Percentiles rank a stretch among this genome's conserved stretches.
phyloP scores from a whole-genome alignment of 2,329 filamentous ascomycete genomes.

The Colletotrichum noveboracense region DNA sequence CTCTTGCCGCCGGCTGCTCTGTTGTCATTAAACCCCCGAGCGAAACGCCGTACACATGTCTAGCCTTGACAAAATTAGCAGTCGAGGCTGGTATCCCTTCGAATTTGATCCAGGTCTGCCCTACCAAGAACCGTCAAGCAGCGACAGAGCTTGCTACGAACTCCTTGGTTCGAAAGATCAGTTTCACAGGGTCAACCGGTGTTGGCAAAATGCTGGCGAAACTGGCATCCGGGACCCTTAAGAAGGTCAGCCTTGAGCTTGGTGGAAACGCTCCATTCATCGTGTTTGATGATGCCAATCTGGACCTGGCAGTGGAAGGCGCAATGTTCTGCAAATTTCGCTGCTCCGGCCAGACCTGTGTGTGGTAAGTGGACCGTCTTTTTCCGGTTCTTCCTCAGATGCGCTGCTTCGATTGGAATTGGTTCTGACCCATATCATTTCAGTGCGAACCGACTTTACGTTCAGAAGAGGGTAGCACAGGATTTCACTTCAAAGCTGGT shows the following conservation, averaged over 20 bases:
- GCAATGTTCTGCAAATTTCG: slow-evolving; percentile 75
- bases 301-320: slow-evolving; percentile 71
- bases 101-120: slow-evolving; percentile 56
- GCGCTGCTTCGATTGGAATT: neutral
- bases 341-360: slow-evolving; percentile 75
- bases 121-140: slow-evolving; percentile 27
- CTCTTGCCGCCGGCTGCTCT: slow-evolving; percentile 72
- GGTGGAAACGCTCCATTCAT: slow-evolving; percentile 80
- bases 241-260: slow-evolving; percentile 77
- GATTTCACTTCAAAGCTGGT: slow-evolving; percentile 55
- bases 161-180: slow-evolving; percentile 66
- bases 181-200: slow-evolving; percentile 69
- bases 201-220: slow-evolving; percentile 65
- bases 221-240: slow-evolving; percentile 70
- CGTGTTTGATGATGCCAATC: slow-evolving; percentile 77
- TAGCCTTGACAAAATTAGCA: slow-evolving; percentile 69
- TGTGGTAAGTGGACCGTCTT: slow-evolving; percentile 32
- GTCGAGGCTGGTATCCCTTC: slow-evolving; percentile 70
- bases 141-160: slow-evolving; percentile 30
- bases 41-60: slow-evolving; percentile 72
- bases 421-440: neutral
- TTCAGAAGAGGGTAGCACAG: slow-evolving; percentile 65
- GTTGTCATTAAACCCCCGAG: slow-evolving; percentile 73
- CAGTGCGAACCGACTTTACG: slow-evolving; percentile 57
- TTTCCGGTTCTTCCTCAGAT: neutral